Evolutionary conservation across 176 grass and related monocot species (phyloP), one percentile per base, ranked within the genome.

Genomic region (Triticum timopheevii): DNA sequence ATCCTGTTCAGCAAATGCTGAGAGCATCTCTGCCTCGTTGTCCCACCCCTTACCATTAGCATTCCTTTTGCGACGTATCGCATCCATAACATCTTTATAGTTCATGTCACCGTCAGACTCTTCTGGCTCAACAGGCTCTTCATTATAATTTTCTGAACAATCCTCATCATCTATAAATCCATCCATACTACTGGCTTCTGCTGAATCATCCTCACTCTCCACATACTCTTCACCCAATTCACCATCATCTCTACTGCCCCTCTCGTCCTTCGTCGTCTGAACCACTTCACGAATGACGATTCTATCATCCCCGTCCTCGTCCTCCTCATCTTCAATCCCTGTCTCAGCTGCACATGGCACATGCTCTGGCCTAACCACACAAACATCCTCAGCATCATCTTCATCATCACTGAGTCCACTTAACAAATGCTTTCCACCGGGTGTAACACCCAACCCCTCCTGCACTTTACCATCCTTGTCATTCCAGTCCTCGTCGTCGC

Each of bases 1-100:
- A 25, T 80, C 77, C 15, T 86, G 56, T 75, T 87, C 76, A 38
- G 27, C 50, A 73, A 97, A 95, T 75, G 93, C 89, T 33, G 89
- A 74, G 36, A 97, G 83, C 93, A 97, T 98, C 35, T 93, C 89
- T 56, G 76, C 89, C 82, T 98, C 91, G 20, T 65, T 87, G 20
- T 87, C 49, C 93, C 91, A 98, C 38, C 83, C 87, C 34, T 83
- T 87, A 20, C 42, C 4, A 8, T 30, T 52, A 35, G 25, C 61
- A 69, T 86, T 77, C 39, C 58, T 98, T 82, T 84, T 84, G 44
- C 83, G 72, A 33, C 76, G 80, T 65, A 98, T 85, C 69, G 58
- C 56, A 83, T 45, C 81, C 61, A 98, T 88, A 73, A 85, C 73
- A 44, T 85, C 80, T 81, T 59, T 65, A 89, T 95, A 87, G 50